Evolutionary conservation across 768 basidiomycete species (phyloP), one percentile per base, ranked within the genome.

Genomic region (Holtermanniella nyarrowii): DNA sequence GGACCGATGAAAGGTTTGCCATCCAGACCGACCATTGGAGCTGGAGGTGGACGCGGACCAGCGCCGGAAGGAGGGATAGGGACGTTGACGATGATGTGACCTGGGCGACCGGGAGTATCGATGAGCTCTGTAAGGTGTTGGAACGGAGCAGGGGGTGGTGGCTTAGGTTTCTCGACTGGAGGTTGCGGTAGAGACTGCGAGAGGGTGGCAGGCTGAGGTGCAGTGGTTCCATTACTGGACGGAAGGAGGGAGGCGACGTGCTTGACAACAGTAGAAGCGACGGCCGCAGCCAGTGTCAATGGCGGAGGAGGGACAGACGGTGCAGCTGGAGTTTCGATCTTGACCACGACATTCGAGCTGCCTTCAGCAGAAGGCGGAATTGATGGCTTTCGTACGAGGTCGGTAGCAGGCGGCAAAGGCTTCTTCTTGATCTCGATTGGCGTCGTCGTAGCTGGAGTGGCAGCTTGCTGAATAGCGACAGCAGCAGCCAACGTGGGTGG

Each of bases 41-140:
- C 65, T 22, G 65, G 68, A 4, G 65, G 59, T 14, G 63, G 63
- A 39, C 68, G 56, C 1, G 68, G 65, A 23, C 65, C 65, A 37
- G 66, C 61, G 37, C 63, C 63, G 10, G 65, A 65, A 22, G 68
- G 63, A 4, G 68, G 63, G 25, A 67, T 67, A 22, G 68, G 65
- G 1, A 66, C 68, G 26, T 67, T 63, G 50, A 64, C 63, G 20
- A 67, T 59, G 55, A 67, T 64, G 48, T 67, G 65, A 16, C 65
- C 62, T 7, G 65, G 62, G 37, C 63, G 62, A 37, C 65, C 65
- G 1, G 65, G 62, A 23, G 86, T 86, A 52, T 86, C 81, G 14
- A 60, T 69, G 53, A 55, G 53, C 61, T 56, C 56, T 57, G 58
- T 82, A 81, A 45, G 82, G 82, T 61, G 55, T 31, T 51, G 27